A percentile compares a stretch with the other conserved stretches of the same genome.
Conservation (phyloP, 1,284 basidiomycete genomes). For the Mixia osmundae region DNA sequence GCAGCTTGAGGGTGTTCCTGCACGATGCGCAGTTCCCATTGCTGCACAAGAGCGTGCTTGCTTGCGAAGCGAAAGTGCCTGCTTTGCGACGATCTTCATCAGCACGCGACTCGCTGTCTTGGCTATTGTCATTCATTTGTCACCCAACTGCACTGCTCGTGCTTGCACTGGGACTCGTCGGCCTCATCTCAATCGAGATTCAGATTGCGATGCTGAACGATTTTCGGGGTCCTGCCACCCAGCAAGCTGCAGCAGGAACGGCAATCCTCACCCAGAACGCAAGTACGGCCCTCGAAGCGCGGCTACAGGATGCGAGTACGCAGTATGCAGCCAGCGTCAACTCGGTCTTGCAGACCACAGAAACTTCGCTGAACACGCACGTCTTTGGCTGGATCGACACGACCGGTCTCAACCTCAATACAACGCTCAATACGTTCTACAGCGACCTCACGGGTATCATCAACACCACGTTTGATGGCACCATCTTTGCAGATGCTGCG, state of each 20-base stretch:
- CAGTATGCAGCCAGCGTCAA: conserved; percentile 57
- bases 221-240: conserved; percentile 8
- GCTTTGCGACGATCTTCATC: conserved; percentile 25
- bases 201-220: conserved; percentile 38
- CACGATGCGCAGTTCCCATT: too few relatives aligned
- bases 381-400: conserved; percentile 83
- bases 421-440: conserved; percentile 28
- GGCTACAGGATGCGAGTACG: conserved; percentile 52
- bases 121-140: conserved; percentile 70
- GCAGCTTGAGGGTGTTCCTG: too few relatives aligned
- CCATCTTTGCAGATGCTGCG: conserved; percentile 46
- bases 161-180: conserved; percentile 32
- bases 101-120: conserved; percentile 40
- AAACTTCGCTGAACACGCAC: conserved; percentile 55
- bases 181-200: conserved; percentile 62
- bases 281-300: conserved; percentile 47
- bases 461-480: conserved; percentile 48
- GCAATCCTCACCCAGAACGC: conserved; percentile 45
- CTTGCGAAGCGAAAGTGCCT: too few relatives aligned
- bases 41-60: too few relatives aligned
- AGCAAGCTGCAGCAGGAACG: conserved; percentile 9
- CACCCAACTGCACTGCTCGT: conserved; percentile 55
- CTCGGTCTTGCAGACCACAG: conserved; percentile 37
- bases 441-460: conserved; percentile 32
- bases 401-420: conserved; percentile 69